Conservation (phyloP, 83 land plant species). For the Diphasiastrum complanatum region DNA sequence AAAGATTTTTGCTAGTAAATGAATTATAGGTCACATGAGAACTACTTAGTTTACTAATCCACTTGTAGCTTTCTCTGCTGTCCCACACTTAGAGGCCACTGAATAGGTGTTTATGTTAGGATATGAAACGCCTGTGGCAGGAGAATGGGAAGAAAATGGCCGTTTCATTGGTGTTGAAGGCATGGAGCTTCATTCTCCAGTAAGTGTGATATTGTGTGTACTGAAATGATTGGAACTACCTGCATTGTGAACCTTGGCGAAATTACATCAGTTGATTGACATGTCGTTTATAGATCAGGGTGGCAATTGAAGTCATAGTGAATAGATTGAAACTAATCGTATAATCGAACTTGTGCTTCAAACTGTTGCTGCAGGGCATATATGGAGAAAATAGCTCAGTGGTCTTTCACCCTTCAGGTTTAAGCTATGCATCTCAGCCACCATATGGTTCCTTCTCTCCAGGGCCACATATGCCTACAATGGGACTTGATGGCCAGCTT, state of each 20-base stretch:
- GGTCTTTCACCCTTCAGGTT: slow-evolving; percentile 26
- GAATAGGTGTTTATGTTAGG: no score
- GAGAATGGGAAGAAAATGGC: slow-evolving; percentile 34
- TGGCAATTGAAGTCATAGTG: neutral
- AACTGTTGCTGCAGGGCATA: slow-evolving; percentile 38
- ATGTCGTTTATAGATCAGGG: neutral
- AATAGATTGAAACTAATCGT: no score
- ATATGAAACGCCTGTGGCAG: no score
- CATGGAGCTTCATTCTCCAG: slow-evolving; percentile 25
- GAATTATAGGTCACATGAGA: no score
- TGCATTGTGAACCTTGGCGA: no score
- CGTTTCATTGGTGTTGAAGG: slow-evolving; percentile 26
- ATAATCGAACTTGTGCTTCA: no score
- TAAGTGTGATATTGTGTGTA: slow-evolving; percentile 14
- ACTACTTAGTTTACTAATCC: no score
- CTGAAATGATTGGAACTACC: no score
- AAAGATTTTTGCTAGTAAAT: no score
- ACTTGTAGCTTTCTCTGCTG: no score
- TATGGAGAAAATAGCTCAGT: slow-evolving; percentile 24
- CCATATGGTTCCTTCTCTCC: slow-evolving; percentile 30
- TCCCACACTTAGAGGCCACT: no score
- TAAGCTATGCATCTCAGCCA: slow-evolving; percentile 29
- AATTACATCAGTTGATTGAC: neutral
- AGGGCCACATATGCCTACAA: slow-evolving; percentile 30
- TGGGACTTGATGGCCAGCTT: slow-evolving; percentile 39